phyloP scores from a whole-genome alignment of 805 yeast genomes.

The Lipomyces yamadae region DNA sequence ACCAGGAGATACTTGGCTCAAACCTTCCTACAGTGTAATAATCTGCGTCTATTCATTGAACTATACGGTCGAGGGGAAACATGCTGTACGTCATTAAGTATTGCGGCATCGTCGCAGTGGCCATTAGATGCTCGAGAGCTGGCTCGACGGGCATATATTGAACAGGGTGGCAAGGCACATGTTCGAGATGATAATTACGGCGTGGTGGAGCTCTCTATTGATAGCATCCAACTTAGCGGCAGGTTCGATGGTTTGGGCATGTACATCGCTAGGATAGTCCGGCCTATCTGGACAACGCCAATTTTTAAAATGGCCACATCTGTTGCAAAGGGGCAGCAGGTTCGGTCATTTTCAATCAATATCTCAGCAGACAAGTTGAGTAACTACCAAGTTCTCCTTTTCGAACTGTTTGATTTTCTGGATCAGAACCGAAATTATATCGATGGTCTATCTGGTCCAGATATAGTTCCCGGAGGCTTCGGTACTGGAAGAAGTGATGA shows the following conservation, averaged over 20 bases:
- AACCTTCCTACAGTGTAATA: constrained; percentile 70
- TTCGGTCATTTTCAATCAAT: constrained; percentile 17
- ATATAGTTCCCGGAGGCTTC: constrained; percentile 27
- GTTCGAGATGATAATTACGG: constrained; percentile 40
- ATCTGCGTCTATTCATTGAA: constrained; percentile 67
- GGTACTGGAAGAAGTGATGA: constrained; percentile 46
- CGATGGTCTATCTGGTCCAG: constrained; percentile 50
- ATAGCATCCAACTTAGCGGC: constrained; percentile 78
- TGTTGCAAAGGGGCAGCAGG: constrained; percentile 8
- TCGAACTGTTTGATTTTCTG: constrained; percentile 48
- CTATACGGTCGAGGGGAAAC: constrained; percentile 89
- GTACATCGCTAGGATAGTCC: constrained; percentile 74
- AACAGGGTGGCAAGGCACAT: constrained; percentile 47
- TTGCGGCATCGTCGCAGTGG: constrained; percentile 59
- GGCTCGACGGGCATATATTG: constrained; percentile 45
- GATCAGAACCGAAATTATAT: constrained; percentile 53
- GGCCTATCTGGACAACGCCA: constrained; percentile 76
- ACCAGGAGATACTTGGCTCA: constrained; percentile 81
- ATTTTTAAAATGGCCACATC: constrained; percentile 54
- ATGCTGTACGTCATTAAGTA: constrained; percentile 83
- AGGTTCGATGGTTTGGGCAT: constrained; percentile 87
- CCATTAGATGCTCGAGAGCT: constrained; percentile 48
- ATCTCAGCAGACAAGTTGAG: constrained; percentile 39
- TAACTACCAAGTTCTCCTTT: constrained; percentile 42
- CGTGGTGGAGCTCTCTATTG: constrained; percentile 32